Evolutionary conservation across 2,329 filamentous ascomycete genomes (phyloP).

Genomic region (Colletotrichum higginsianum): DNA sequence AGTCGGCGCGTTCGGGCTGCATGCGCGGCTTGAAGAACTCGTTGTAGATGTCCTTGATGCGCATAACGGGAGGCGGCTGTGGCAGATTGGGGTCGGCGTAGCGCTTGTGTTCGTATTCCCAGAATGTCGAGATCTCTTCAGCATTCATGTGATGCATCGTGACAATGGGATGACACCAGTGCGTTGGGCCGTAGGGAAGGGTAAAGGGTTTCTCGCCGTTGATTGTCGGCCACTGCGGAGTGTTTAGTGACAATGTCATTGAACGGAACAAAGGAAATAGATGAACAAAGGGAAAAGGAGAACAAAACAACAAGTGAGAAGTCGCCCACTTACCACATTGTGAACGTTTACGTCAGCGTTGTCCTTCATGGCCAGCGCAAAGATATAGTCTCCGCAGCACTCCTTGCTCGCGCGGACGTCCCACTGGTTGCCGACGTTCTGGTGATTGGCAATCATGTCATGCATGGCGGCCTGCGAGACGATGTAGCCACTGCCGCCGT

Average conservation of each 20-base stretch:
- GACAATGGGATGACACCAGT: slow-evolving; percentile 70
- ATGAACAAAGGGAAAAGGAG: not conserved
- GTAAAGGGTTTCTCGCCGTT: slow-evolving; percentile 70
- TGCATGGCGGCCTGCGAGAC: slow-evolving; percentile 68
- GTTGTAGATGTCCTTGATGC: slow-evolving; percentile 64
- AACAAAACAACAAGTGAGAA: slow-evolving; percentile 6
- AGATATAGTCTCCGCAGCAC: slow-evolving; percentile 68
- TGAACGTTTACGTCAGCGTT: slow-evolving; percentile 58
- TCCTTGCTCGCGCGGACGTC: slow-evolving; percentile 57
- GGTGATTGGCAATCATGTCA: slow-evolving; percentile 57
- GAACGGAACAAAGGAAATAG: no score
- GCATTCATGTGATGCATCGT: slow-evolving; percentile 70
- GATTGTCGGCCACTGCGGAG: slow-evolving; percentile 64
- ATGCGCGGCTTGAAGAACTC: slow-evolving; percentile 61
- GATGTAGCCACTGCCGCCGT: slow-evolving; percentile 70
- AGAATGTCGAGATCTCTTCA: slow-evolving; percentile 65
- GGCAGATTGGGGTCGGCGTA: slow-evolving; percentile 45
- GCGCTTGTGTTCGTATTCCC: slow-evolving; percentile 64
- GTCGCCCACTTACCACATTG: slow-evolving; percentile 56
- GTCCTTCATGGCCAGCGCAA: slow-evolving; percentile 62
- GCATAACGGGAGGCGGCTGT: slow-evolving; percentile 51
- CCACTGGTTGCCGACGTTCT: slow-evolving; percentile 62
- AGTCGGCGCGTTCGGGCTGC: slow-evolving; percentile 58
- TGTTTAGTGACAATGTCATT: slow-evolving; percentile 21
- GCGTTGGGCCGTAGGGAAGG: slow-evolving; percentile 60